phyloP scores from a whole-genome alignment of 2,329 filamentous ascomycete genomes.

The Hymenoscyphus occultus region DNA sequence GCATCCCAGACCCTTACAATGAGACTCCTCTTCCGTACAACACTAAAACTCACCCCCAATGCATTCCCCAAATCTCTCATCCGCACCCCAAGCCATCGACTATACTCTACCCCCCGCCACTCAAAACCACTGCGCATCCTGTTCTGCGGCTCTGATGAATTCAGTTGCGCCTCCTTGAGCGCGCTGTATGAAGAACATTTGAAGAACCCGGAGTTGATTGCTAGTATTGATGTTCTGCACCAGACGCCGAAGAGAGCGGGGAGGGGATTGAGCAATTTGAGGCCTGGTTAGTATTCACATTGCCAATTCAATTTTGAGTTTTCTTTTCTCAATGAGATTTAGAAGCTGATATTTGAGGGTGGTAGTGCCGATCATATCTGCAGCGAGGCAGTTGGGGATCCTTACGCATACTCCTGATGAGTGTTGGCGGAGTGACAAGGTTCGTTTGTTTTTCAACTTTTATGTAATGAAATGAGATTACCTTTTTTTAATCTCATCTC shows the following conservation, averaged over 20 bases:
- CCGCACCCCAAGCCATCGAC: background rate
- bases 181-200: conserved; percentile 63
- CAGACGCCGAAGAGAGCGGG: conserved; percentile 76
- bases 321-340: no score
- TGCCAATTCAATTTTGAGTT: no score
- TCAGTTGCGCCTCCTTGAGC: conserved; percentile 75
- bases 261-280: conserved; percentile 60
- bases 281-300: conserved; percentile 28
- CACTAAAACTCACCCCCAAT: background rate
- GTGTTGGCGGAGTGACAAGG: background rate
- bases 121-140: conserved; percentile 71
- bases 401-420: conserved; percentile 53
- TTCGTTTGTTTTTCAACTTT: background rate
- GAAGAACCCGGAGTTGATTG: conserved; percentile 53
- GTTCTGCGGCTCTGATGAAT: conserved; percentile 91
- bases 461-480: no score
- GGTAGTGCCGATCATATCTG: conserved; percentile 68
- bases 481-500: no score
- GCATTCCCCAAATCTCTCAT: background rate
- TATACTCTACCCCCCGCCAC: conserved; percentile 9
- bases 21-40: background rate
- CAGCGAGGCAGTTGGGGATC: conserved; percentile 62
- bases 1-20: background rate
- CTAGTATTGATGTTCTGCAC: conserved; percentile 82
- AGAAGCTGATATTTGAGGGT: background rate